Conservation (phyloP, 2,329 filamentous ascomycete species). For the Penicillium sp. region DNA sequence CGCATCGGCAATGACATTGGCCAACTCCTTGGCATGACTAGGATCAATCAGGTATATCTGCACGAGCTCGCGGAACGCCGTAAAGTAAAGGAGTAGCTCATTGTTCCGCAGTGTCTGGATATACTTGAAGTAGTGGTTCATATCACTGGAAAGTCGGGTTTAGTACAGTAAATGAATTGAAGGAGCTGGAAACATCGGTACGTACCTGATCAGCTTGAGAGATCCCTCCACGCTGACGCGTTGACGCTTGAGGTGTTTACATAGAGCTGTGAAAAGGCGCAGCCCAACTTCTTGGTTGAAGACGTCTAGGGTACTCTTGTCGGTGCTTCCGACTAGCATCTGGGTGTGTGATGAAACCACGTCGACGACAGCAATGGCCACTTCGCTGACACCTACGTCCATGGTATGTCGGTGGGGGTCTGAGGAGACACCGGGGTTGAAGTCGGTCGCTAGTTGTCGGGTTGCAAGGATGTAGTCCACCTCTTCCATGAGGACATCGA, state of each 20-base stretch:
- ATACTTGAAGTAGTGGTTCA: conserved; percentile 88
- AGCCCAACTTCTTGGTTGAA: conserved; percentile 98
- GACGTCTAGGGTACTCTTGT: conserved; percentile 96
- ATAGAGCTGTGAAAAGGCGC: conserved; percentile 83
- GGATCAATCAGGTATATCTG: conserved; percentile 94
- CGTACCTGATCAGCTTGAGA: conserved; percentile 75
- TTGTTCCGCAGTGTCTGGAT: conserved; percentile 76
- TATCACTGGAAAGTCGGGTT: conserved; percentile 59
- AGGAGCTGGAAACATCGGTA: neutral
- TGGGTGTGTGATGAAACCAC: conserved; percentile 83
- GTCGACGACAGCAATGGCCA: conserved; percentile 75
- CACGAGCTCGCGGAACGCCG: conserved; percentile 81
- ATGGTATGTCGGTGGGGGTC: conserved; percentile 34
- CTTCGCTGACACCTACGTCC: conserved; percentile 65
- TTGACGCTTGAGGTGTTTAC: conserved; percentile 97
- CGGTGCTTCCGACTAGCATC: conserved; percentile 91
- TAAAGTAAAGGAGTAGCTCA: conserved; percentile 84
- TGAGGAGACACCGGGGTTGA: conserved; percentile 63
- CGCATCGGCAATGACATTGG: conserved; percentile 86
- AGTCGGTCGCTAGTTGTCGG: conserved; percentile 80
- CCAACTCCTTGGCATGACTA: conserved; percentile 86
- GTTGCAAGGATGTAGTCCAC: conserved; percentile 93
- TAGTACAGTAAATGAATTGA: neutral
- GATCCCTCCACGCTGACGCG: conserved; percentile 85
- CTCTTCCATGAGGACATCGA: conserved; percentile 97